These are phyloP conservation scores for Alternaria viburni DNA, from an alignment of 2,329 filamentous ascomycete species.

Conservation along the genomic window DNA sequence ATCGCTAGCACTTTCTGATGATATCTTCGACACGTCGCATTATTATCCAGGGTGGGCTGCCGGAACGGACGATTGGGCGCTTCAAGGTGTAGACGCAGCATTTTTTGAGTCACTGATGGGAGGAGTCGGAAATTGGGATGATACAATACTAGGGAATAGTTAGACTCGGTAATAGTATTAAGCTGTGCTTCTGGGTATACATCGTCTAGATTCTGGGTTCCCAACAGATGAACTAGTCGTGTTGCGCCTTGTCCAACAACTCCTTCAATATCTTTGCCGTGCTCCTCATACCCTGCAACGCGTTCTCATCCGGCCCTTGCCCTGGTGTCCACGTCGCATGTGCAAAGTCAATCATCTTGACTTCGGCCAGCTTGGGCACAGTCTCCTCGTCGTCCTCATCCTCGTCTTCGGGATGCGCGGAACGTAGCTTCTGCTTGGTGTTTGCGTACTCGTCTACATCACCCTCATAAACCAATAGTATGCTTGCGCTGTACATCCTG, in stretches of 20 bases:
- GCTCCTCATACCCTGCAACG: constrained; percentile 74
- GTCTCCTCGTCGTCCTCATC: constrained; percentile 55
- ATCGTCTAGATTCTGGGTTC: neutral
- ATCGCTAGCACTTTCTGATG: neutral
- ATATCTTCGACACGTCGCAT: neutral
- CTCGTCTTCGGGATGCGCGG: constrained; percentile 39
- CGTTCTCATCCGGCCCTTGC: constrained; percentile 84
- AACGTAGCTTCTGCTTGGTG: constrained; percentile 40
- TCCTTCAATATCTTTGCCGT: constrained; percentile 74
- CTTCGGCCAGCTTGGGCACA: constrained; percentile 71
- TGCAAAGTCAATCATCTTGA: constrained; percentile 96
- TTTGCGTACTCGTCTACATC: constrained; percentile 62
- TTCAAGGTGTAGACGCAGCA: constrained; percentile 26
- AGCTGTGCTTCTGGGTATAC: neutral
- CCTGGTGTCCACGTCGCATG: constrained; percentile 86
- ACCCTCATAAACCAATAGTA: constrained; percentile 71
- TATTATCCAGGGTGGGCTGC: constrained; percentile 13
- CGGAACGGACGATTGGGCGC: constrained; percentile 23
- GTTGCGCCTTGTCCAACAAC: constrained; percentile 51
- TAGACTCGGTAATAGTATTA: neutral
- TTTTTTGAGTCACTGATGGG: constrained; percentile 29
- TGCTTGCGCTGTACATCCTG: constrained; percentile 70
- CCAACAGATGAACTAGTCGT: constrained; percentile 16
- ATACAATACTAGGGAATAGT: neutral
- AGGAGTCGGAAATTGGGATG: constrained; percentile 7